phyloP scores from a whole-genome alignment of 176 grass and related monocot species.

The Tillandsia fasciculata region DNA sequence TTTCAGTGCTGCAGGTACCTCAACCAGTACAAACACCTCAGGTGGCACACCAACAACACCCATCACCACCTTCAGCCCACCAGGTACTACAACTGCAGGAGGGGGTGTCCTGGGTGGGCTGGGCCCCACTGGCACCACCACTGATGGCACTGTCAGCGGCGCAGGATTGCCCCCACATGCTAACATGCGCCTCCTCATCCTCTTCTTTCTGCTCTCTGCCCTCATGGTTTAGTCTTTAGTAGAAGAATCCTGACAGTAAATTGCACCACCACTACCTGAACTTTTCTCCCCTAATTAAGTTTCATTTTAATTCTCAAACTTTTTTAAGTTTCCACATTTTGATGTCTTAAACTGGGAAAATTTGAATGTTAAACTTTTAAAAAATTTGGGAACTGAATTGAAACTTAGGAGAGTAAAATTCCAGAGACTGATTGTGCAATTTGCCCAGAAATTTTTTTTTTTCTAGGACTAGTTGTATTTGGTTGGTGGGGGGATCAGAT shows the following conservation, averaged over 20 bases:
- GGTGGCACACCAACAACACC: background rate
- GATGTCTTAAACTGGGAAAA: too few relatives aligned
- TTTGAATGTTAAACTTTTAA: too few relatives aligned
- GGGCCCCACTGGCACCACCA: constrained; percentile 1
- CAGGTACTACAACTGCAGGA: background rate
- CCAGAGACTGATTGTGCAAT: background rate
- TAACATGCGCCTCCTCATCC: background rate
- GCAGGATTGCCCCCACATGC: background rate
- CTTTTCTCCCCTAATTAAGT: background rate
- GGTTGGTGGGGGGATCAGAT: too few relatives aligned
- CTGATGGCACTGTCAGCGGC: background rate
- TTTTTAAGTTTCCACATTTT: too few relatives aligned
- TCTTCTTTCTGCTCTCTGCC: background rate
- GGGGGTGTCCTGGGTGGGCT: constrained; percentile 18
- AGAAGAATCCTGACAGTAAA: too few relatives aligned
- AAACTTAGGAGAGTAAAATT: too few relatives aligned
- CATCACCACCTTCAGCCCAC: background rate
- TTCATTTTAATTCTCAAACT: too few relatives aligned
- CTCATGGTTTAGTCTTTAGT: background rate
- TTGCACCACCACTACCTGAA: background rate
- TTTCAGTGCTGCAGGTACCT: constrained; percentile 16
- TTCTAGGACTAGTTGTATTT: too few relatives aligned
- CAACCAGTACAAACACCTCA: background rate
- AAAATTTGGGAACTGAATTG: too few relatives aligned
- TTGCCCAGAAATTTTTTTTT: background rate